Evolutionary conservation across 345 rosid species (phyloP).

Genomic region (Citrus sinensis): DNA sequence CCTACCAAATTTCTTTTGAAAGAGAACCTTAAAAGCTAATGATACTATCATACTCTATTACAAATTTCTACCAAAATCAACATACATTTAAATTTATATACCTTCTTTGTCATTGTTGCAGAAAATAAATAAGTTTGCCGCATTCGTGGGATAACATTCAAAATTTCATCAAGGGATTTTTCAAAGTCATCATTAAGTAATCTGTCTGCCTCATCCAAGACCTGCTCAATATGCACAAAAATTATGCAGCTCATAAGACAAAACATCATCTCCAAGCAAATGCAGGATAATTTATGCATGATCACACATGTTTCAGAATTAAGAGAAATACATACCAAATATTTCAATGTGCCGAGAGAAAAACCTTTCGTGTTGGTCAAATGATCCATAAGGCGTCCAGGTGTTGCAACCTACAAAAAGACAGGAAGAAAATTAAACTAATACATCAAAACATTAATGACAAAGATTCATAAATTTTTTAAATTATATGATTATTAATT

Average conservation of each 20-base stretch:
- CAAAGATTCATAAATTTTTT: conserved; percentile 1
- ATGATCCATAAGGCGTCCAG: conserved; percentile 93
- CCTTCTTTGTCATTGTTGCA: conserved; percentile 99
- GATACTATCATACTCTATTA: not conserved
- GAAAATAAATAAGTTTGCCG: conserved; percentile 85
- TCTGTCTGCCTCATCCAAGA: conserved; percentile 95
- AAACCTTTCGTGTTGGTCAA: conserved; percentile 85
- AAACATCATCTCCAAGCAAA: not conserved
- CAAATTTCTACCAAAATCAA: not conserved
- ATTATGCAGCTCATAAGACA: not conserved
- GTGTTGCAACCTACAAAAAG: conserved; percentile 73
- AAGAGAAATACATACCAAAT: conserved; percentile 54
- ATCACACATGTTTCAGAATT: no score
- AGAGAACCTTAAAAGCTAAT: not conserved
- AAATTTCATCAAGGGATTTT: conserved; percentile 79
- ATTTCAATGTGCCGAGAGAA: conserved; percentile 69
- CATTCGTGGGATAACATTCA: conserved; percentile 64
- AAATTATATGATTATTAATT: not conserved
- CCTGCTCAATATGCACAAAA: conserved; percentile 40
- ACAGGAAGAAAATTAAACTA: not conserved
- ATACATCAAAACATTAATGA: not conserved
- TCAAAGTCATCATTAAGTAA: conserved; percentile 92
- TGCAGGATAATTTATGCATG: not conserved
- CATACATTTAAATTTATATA: conserved; percentile 5
- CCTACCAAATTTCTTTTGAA: not conserved